Percentiles rank a stretch among this genome's conserved stretches.
Evolutionary conservation across 306 rosid genomes (phyloP).

Genomic region (Benincasa hispida): DNA sequence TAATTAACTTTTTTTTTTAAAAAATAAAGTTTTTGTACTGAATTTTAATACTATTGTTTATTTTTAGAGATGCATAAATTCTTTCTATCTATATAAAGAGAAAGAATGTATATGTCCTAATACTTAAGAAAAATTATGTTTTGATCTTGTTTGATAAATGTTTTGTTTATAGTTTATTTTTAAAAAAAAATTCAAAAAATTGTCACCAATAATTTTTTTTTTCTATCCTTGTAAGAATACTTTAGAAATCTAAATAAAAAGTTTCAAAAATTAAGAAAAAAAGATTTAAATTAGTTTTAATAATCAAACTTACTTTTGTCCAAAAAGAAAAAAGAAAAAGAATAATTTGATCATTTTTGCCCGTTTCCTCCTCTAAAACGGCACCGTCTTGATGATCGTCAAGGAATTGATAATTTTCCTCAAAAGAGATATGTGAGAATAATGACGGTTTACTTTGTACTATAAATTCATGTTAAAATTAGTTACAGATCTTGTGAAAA

Average conservation of each 20-base stretch:
- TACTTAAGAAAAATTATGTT: not conserved
- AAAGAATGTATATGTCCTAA: not conserved
- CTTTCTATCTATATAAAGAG: not conserved
- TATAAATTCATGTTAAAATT: not conserved
- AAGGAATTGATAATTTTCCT: not conserved
- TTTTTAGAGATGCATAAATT: not conserved
- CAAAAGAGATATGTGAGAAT: not conserved
- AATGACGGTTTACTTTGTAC: not conserved
- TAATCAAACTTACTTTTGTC: not conserved
- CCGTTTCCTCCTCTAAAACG: not conserved
- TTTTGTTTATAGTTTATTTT: not conserved
- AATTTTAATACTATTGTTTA: not conserved
- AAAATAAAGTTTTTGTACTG: not conserved
- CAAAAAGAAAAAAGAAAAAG: not conserved
- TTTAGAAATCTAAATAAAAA: not conserved
- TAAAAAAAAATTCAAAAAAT: not conserved
- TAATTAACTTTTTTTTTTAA: not conserved
- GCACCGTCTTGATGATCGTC: not conserved
- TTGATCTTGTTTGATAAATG: not conserved
- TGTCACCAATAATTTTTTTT: not conserved
- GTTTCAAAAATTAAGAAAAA: too few species aligned
- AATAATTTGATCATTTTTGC: not conserved
- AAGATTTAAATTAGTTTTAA: too few species aligned
- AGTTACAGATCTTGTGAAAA: not conserved
- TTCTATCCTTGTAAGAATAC: not conserved